These are phyloP conservation scores for Tulasnella sp. DNA, from an alignment of 768 basidiomycete species.

Conservation along the genomic window DNA sequence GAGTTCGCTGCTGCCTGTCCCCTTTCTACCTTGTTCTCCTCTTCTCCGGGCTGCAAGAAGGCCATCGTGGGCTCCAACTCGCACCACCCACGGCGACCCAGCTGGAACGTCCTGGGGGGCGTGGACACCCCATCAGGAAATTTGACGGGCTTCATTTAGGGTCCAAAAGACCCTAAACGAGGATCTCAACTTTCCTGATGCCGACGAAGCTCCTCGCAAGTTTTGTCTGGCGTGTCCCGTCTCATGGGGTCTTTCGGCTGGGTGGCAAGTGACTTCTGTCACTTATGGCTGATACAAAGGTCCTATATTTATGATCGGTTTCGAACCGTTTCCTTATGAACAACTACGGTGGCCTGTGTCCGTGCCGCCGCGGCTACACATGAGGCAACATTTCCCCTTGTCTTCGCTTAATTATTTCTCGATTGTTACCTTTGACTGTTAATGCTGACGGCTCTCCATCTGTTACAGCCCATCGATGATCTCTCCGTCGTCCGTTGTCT, in stretches of 20 bases:
- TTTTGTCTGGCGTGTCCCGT: slow-evolving; percentile 33
- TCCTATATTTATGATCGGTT: slow-evolving; percentile 51
- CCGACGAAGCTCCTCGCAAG: slow-evolving; percentile 53
- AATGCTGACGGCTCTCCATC: slow-evolving; percentile 19
- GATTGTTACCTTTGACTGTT: slow-evolving; percentile 22
- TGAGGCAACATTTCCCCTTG: slow-evolving; percentile 54
- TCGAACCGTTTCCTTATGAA: slow-evolving; percentile 53
- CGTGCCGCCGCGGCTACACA: slow-evolving; percentile 81
- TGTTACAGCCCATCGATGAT: slow-evolving; percentile 47
- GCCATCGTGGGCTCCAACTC: slow-evolving; percentile 63
- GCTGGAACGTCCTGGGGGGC: slow-evolving; percentile 23
- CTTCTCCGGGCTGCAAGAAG: slow-evolving; percentile 78
- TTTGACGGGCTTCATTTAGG: too few relatives aligned
- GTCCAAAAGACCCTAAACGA: too few relatives aligned
- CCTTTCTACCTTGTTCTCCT: slow-evolving; percentile 19
- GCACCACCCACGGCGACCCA: slow-evolving; percentile 46
- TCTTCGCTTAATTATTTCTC: slow-evolving; percentile 17
- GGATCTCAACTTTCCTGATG: too few relatives aligned
- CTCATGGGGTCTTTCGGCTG: background rate
- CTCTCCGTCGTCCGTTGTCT: slow-evolving; percentile 64
- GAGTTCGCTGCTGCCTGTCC: slow-evolving; percentile 33
- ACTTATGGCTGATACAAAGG: slow-evolving; percentile 87
- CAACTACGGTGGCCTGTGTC: slow-evolving; percentile 75
- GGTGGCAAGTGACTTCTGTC: slow-evolving; percentile 21
- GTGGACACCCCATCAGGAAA: too few relatives aligned